A percentile compares a stretch with the other conserved stretches of the same genome.
Evolutionary conservation across 2,329 filamentous ascomycete species (phyloP).

Genomic region (Cylindrodendrum hubeiense): DNA sequence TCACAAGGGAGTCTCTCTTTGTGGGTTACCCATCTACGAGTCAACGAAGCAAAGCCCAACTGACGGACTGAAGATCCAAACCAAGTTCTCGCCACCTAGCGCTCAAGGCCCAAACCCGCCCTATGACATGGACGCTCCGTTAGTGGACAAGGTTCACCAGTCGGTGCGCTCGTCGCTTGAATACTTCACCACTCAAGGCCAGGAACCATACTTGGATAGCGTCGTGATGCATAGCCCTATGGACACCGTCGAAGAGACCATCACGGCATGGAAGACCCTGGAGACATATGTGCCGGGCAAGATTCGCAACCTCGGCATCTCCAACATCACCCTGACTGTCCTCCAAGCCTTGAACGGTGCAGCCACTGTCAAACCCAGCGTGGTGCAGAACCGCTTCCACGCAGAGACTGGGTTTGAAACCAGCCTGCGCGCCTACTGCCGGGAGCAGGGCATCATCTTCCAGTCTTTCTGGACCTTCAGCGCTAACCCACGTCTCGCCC

Average conservation of each 20-base stretch:
- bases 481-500: slow-evolving; percentile 57
- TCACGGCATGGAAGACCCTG: slow-evolving; percentile 75
- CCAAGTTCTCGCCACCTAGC: slow-evolving; percentile 79
- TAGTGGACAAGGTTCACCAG: slow-evolving; percentile 74
- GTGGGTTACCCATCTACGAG: slow-evolving; percentile 55
- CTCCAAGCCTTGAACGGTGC: slow-evolving; percentile 65
- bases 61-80: slow-evolving; percentile 69
- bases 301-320: slow-evolving; percentile 79
- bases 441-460: slow-evolving; percentile 57
- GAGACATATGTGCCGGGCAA: slow-evolving; percentile 73
- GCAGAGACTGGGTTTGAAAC: slow-evolving; percentile 69
- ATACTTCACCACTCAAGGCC: slow-evolving; percentile 65
- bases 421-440: slow-evolving; percentile 66
- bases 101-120: slow-evolving; percentile 74
- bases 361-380: slow-evolving; percentile 58
- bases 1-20: slow-evolving; percentile 71
- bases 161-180: slow-evolving; percentile 76
- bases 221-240: slow-evolving; percentile 78
- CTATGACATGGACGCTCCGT: slow-evolving; percentile 68
- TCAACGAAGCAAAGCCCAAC: background rate
- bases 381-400: slow-evolving; percentile 85
- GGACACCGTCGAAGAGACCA: slow-evolving; percentile 58
- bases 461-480: slow-evolving; percentile 69
- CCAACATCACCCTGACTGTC: slow-evolving; percentile 73
- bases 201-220: slow-evolving; percentile 72